These are phyloP conservation scores for Xanthoconium separans DNA, from an alignment of 1,284 basidiomycete genomes.

Conservation along the genomic window DNA sequence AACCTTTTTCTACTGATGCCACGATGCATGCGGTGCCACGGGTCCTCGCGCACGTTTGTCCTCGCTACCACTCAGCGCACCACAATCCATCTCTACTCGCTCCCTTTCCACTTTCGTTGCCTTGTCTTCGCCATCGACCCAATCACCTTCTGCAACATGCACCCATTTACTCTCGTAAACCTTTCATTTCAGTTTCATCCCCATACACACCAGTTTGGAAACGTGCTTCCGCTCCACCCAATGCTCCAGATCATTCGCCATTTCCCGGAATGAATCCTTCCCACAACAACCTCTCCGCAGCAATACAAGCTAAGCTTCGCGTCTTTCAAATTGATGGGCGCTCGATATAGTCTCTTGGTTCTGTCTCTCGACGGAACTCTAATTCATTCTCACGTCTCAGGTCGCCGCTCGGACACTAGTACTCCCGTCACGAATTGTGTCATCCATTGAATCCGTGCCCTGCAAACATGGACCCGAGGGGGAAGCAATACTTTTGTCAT, in stretches of 20 bases:
- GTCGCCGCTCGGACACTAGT: neutral
- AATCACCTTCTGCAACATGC: constrained; percentile 29
- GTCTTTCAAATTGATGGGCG: constrained; percentile 25
- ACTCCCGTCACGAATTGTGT: neutral
- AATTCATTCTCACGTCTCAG: constrained; percentile 14
- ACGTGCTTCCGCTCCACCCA: constrained; percentile 20
- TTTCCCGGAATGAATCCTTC: neutral
- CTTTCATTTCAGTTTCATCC: constrained; percentile 8
- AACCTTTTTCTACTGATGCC: constrained; percentile 25
- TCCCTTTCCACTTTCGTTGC: constrained; percentile 9
- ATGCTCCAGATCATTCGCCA: neutral
- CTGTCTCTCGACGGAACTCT: constrained; percentile 13
- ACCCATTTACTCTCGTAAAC: constrained; percentile 17
- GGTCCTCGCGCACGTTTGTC: constrained; percentile 37
- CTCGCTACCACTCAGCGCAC: constrained; percentile 15
- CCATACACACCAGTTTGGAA: constrained; percentile 2
- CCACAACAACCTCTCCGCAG: neutral
- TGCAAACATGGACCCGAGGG: too few relatives aligned
- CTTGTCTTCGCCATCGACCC: constrained; percentile 15
- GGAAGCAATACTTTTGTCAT: too few relatives aligned
- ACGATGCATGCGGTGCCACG: constrained; percentile 31
- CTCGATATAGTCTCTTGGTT: neutral
- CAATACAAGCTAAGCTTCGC: constrained; percentile 13
- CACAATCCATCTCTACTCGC: neutral
- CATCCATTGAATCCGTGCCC: too few relatives aligned